These are phyloP conservation scores for Marasmius oreades DNA, from an alignment of 1,284 basidiomycete species.

Conservation along the genomic window DNA sequence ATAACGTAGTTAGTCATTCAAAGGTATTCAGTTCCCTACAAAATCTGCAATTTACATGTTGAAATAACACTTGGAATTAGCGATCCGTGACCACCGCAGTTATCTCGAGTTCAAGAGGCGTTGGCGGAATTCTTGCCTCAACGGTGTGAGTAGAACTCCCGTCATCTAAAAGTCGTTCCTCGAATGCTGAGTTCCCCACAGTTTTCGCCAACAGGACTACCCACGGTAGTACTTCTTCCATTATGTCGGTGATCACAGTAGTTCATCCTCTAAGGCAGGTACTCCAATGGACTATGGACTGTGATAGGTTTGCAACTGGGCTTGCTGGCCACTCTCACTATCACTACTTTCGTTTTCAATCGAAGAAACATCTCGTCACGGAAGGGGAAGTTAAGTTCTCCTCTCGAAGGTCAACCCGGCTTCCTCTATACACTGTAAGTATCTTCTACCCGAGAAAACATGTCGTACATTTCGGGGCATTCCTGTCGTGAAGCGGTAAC, in stretches of 20 bases:
- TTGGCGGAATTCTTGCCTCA: neutral
- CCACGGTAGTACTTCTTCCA: conserved; percentile 16
- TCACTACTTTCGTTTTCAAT: conserved; percentile 25
- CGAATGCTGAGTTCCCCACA: neutral
- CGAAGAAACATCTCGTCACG: conserved; percentile 25
- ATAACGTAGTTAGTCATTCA: neutral
- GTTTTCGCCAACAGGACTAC: conserved; percentile 25
- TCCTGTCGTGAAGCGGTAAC: no score
- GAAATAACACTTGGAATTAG: neutral
- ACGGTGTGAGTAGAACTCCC: neutral
- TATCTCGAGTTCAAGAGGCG: neutral
- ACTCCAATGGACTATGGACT: conserved; percentile 31
- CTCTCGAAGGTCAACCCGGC: conserved; percentile 26
- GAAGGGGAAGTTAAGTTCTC: conserved; percentile 22
- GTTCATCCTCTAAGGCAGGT: conserved; percentile 11
- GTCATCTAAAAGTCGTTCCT: neutral
- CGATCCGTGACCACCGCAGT: neutral
- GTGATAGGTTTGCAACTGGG: conserved; percentile 29
- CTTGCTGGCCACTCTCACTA: conserved; percentile 23
- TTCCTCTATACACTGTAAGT: conserved; percentile 30
- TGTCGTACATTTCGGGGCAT: no score
- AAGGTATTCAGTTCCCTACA: neutral
- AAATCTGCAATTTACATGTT: neutral
- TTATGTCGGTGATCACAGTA: neutral
- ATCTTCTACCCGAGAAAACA: no score